These are phyloP conservation scores for Trametes sp. DNA, from an alignment of 1,284 basidiomycete species.

Conservation along the genomic window DNA sequence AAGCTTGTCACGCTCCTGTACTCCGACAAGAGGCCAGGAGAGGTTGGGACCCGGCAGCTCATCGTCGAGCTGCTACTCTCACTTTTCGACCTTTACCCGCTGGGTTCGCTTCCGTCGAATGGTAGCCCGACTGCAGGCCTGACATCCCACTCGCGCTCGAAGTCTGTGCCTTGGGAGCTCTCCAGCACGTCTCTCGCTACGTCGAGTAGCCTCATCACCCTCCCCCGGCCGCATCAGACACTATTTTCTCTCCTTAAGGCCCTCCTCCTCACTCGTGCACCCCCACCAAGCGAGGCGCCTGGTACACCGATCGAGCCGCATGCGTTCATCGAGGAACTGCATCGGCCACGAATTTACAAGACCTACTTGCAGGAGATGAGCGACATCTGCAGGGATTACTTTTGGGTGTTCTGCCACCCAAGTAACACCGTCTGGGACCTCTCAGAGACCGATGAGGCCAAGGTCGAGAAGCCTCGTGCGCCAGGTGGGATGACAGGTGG, in stretches of 20 bases:
- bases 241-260: conserved; percentile 75
- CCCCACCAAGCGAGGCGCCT: conserved; percentile 72
- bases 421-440: conserved; percentile 92
- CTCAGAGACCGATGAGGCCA: conserved; percentile 80
- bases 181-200: conserved; percentile 43
- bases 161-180: conserved; percentile 39
- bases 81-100: conserved; percentile 85
- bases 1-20: conserved; percentile 87
- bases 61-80: conserved; percentile 87
- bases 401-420: conserved; percentile 98
- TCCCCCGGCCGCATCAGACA: conserved; percentile 76
- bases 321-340: conserved; percentile 88
- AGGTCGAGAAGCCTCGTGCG: conserved; percentile 90
- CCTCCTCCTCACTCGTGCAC: conserved; percentile 78
- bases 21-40: conserved; percentile 97
- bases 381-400: conserved; percentile 94
- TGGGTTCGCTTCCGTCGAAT: conserved; percentile 62
- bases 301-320: conserved; percentile 76
- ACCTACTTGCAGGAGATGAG: conserved; percentile 89
- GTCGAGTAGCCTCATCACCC: conserved; percentile 56
- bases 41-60: conserved; percentile 88
- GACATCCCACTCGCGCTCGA: conserved; percentile 35
- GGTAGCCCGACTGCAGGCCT: conserved; percentile 31
- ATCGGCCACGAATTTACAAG: conserved; percentile 88
- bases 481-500: conserved; percentile 99